Evolutionary conservation across 495 filamentous ascomycete species (phyloP), one percentile per base, ranked within the genome.

Genomic region (Neurospora africana): DNA sequence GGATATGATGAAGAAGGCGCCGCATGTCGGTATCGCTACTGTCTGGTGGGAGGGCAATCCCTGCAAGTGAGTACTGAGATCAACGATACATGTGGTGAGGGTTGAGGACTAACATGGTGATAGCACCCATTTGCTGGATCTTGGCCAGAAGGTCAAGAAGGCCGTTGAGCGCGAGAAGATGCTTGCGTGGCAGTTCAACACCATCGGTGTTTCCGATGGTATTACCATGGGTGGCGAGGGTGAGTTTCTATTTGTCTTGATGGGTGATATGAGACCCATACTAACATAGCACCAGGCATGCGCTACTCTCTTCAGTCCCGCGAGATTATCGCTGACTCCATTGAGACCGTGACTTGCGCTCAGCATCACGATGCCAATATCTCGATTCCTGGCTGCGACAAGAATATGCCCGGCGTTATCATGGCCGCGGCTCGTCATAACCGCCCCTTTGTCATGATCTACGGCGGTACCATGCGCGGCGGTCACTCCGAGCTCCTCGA

Each of bases 41-140:
- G 93, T 98, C 3, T 98, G 95, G 94, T 99, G 94, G 94, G 95
- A 99, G 81, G 95, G 95, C 36, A 99, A 99, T 79, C 93, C 95
- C 69, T 86, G 83, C 82, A 85, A 86, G 86, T 87, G 79, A 81
- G 85, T 82, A 68, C 33, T 5, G 33, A 69, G n/a, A 19, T 79
- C n/a, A 19, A 13, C 21, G 35, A 15, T 21, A 15, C 44, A 10
- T 3, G 2, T 17, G 30, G 53, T 69, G 70, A 70, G 37, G 68
- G 61, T 73, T 33, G 53, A 4, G 13, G 44, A 78, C 73, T 68
- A 70, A 69, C 70, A 39, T 13, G 13, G 4, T 23, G 13, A 5
- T 75, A 86, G 86, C 70, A 86, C 82, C 67, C 83, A 86, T 79
- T 72, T 99, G 78, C 87, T 95, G 73, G 93, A 96, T 68, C 85